Percentiles rank a stretch among this genome's conserved stretches.
Conservation (phyloP, 768 basidiomycete genomes). For the Auricularia sp. region DNA sequence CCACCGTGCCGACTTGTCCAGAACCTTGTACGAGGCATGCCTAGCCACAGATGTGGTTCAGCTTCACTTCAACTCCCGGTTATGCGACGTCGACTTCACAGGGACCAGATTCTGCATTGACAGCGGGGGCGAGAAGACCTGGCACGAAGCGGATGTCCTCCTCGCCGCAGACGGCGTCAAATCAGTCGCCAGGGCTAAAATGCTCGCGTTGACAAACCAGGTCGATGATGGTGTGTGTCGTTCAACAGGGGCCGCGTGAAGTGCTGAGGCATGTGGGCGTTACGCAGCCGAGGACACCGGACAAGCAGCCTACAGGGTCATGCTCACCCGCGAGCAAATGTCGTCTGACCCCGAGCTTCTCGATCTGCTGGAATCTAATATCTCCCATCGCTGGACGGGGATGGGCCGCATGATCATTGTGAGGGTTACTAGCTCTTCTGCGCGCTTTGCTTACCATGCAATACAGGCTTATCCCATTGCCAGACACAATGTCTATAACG, state of each 20-base stretch:
- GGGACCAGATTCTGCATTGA: constrained; percentile 13
- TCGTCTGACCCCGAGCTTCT: constrained; percentile 24
- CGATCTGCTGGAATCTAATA: constrained; percentile 21
- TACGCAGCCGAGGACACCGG: constrained; percentile 25
- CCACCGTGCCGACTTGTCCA: constrained; percentile 26
- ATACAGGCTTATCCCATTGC: constrained; percentile 28
- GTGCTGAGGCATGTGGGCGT: not conserved
- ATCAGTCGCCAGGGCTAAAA: constrained; percentile 20
- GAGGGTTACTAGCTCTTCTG: not conserved
- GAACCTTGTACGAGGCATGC: constrained; percentile 22
- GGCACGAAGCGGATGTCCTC: constrained; percentile 26
- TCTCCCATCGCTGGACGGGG: constrained; percentile 30
- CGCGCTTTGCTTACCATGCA: not conserved
- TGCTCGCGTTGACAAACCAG: constrained; percentile 24
- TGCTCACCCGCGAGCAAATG: constrained; percentile 23
- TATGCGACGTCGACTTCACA: constrained; percentile 22
- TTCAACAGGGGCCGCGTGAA: not conserved
- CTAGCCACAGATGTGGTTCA: constrained; percentile 18
- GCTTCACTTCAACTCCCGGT: constrained; percentile 18
- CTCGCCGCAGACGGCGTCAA: constrained; percentile 32
- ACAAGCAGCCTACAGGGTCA: constrained; percentile 31
- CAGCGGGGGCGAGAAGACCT: constrained; percentile 12
- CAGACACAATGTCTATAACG: constrained; percentile 26
- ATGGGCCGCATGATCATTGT: constrained; percentile 26
- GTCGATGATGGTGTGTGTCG: constrained; percentile 17